A percentile compares a stretch with the other conserved stretches of the same genome.
Conservation (phyloP, 1,284 basidiomycete genomes). For the Rhodotorula mucilaginosa region DNA sequence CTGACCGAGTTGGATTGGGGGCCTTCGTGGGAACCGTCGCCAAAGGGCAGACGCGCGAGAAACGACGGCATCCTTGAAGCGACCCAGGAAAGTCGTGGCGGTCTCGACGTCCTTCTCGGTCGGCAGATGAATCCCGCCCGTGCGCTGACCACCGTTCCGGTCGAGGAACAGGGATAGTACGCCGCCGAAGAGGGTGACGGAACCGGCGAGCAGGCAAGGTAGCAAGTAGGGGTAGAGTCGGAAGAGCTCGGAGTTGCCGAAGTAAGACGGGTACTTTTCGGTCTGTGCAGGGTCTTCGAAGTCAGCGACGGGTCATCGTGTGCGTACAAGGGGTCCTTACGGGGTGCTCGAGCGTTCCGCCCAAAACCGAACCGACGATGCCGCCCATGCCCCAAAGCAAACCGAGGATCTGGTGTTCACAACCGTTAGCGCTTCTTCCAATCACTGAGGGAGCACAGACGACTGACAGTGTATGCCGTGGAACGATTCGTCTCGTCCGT, state of each 20-base stretch:
- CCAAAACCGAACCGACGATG: conserved; percentile 42
- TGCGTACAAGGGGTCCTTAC: not conserved
- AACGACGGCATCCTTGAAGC: not conserved
- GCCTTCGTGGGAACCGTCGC: not conserved
- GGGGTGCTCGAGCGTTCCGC: conserved; percentile 36
- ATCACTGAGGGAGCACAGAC: no score
- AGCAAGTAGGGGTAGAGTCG: conserved; percentile 84
- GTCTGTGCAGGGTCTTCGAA: not conserved
- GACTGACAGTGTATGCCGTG: conserved; percentile 15
- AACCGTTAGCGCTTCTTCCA: no score
- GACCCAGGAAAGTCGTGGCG: conserved; percentile 5
- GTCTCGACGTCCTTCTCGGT: conserved; percentile 61
- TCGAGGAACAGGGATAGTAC: conserved; percentile 83
- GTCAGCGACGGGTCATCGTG: not conserved
- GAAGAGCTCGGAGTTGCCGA: conserved; percentile 58
- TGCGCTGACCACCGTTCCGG: conserved; percentile 81
- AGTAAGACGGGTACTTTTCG: conserved; percentile 10
- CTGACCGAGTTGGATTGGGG: conserved; percentile 16
- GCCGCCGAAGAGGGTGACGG: conserved; percentile 61
- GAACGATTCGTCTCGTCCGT: conserved; percentile 61
- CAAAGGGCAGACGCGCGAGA: not conserved
- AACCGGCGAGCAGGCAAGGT: conserved; percentile 66
- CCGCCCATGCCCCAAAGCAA: conserved; percentile 44
- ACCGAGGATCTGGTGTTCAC: conserved; percentile 27
- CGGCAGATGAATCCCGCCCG: conserved; percentile 74